Base-by-base conservation (phyloP, 345 rosid species). In the Hypericum perforatum region DNA sequence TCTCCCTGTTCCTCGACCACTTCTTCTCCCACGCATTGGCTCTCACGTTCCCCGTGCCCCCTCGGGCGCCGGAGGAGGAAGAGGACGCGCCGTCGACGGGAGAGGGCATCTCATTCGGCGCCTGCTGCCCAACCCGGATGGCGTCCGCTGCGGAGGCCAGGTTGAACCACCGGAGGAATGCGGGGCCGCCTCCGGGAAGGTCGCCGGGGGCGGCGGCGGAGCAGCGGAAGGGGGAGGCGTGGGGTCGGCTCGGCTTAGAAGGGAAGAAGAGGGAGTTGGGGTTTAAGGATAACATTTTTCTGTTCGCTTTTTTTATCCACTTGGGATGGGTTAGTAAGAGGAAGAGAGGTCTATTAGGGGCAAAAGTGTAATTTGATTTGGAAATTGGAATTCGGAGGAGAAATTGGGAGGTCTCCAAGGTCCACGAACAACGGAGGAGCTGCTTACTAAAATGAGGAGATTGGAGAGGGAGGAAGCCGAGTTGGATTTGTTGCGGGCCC, bases 1-100 rank as follows among this genome's bases (percentile, higher is more conserved):
- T 86, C 76, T 80, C 79, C 29, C 87, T 67, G 44, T 81, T 73
- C 65, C 86, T 77, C 52, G 94, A 80, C 95, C 97, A 90, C 11
- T 77, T 80, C 63, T 63, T 63, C 66, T 85, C 86, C 71, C 57
- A 74, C 52, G 86, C 89, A 60, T 79, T 77, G 69, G 62, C 80
- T 36, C 76, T 78, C 11, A 59, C 64, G 41, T 77, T 56, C 15
- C 73, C 67, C 49, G 52, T 53, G 6, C 72, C 46, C 11, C 49
- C 55, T 11, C 39, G 37, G n/a, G 9, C 9, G 40, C 47, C 49
- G 9, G 51, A 42, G 8, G 50, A 56, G 9, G 39, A 67, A 7
- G 48, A 5, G 8, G 8, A 40, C 0, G 41, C 58, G 16, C 73
- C 49, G 50, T 8, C 12, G 16, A 14, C 50, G 3, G 62, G 37